A percentile compares a stretch with the other conserved stretches of the same genome.
Evolutionary conservation across 2,329 filamentous ascomycete species (phyloP).

Genomic region (Tympanopsis confertula): DNA sequence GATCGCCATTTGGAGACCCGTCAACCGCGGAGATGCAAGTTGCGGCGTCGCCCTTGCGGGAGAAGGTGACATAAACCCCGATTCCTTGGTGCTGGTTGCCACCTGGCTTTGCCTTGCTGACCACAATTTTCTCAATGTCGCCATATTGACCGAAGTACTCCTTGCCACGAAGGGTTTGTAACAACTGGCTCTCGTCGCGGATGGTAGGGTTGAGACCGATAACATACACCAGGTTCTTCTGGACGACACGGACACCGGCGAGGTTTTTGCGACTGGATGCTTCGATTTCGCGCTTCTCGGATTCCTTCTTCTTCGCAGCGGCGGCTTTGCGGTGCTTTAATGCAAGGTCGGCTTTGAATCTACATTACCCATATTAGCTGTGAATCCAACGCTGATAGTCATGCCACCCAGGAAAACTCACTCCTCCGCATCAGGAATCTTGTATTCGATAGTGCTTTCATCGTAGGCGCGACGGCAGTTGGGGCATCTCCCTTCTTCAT

Average conservation of each 20-base stretch:
- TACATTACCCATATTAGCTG: no score
- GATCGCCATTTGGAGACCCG: conserved; percentile 80
- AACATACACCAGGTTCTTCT: conserved; percentile 98
- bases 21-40: conserved; percentile 87
- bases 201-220: conserved; percentile 86
- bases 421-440: conserved; percentile 90
- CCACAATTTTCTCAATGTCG: conserved; percentile 96
- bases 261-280: conserved; percentile 92
- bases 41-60: conserved; percentile 78
- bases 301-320: conserved; percentile 79
- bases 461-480: conserved; percentile 92
- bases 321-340: conserved; percentile 68
- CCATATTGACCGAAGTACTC: conserved; percentile 98
- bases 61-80: conserved; percentile 97
- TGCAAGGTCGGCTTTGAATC: conserved; percentile 41
- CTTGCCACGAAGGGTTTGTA: conserved; percentile 77
- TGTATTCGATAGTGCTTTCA: conserved; percentile 94
- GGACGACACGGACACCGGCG: conserved; percentile 86
- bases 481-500: conserved; percentile 95
- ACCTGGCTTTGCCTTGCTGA: conserved; percentile 81
- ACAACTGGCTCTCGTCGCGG: conserved; percentile 71
- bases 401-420: conserved; percentile 49
- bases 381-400: no score
- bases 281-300: conserved; percentile 90
- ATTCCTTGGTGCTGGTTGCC: conserved; percentile 73